phyloP scores from a whole-genome alignment of 2,329 filamentous ascomycete species.

The Aspergillus udagawae region DNA sequence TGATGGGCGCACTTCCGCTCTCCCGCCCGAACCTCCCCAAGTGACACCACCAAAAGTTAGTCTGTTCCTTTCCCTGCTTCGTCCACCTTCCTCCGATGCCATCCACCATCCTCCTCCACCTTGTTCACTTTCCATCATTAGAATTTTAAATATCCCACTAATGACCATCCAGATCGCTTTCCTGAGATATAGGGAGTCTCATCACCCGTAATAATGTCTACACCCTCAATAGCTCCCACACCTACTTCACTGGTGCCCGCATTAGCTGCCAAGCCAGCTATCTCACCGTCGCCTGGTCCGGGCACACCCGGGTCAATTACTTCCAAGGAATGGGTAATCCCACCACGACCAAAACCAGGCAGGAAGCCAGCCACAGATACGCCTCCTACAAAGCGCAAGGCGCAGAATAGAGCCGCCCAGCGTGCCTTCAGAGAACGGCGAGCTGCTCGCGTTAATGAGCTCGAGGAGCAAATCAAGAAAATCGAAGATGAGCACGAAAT shows the following conservation, averaged over 20 bases:
- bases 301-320: conserved; percentile 56
- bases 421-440: conserved; percentile 84
- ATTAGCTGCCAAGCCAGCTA: conserved; percentile 37
- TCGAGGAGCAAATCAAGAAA: conserved; percentile 50
- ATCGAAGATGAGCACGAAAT: conserved; percentile 46
- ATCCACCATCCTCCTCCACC: not conserved
- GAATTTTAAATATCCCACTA: conserved; percentile 9
- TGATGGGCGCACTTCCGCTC: conserved; percentile 32
- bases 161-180: conserved; percentile 19
- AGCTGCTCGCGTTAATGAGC: conserved; percentile 73
- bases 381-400: conserved; percentile 86
- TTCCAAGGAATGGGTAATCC: conserved; percentile 80
- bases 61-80: conserved; percentile 18
- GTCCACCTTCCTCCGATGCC: conserved; percentile 7
- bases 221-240: conserved; percentile 35
- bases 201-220: conserved; percentile 31
- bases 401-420: conserved; percentile 90
- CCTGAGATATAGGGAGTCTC: conserved; percentile 3
- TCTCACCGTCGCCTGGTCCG: conserved; percentile 37
- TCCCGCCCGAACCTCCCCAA: conserved; percentile 28
- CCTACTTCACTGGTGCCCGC: conserved; percentile 35
- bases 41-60: conserved; percentile 23
- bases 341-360: conserved; percentile 80
- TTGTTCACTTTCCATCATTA: not conserved
- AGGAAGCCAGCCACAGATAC: conserved; percentile 92